A percentile compares a stretch with the other conserved stretches of the same genome.
These are phyloP conservation scores for Salvia sclarea DNA, from an alignment of 305 asterid genomes.

Conservation along the genomic window DNA sequence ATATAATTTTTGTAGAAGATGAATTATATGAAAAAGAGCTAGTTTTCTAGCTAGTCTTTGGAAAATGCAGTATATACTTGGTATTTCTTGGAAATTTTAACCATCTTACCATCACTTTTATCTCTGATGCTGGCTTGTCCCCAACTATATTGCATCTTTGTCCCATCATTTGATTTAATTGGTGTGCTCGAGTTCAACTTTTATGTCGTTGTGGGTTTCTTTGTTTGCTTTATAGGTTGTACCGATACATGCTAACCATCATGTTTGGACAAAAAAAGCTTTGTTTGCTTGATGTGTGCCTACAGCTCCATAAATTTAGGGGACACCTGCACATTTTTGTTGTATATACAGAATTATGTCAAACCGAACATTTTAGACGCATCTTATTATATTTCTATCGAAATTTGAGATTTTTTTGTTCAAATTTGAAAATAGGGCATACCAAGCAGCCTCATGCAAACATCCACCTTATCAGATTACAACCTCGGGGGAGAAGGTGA, in stretches of 20 bases:
- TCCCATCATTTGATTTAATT: slow-evolving; percentile 12
- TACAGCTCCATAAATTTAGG: not conserved
- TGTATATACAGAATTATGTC: no score
- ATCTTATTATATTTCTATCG: not conserved
- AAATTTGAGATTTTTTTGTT: not conserved
- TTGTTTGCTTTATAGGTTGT: slow-evolving; percentile 7
- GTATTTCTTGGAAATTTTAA: not conserved
- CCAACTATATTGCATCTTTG: slow-evolving; percentile 13
- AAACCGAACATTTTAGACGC: no score
- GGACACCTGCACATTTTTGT: no score
- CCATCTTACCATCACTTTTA: slow-evolving; percentile 6
- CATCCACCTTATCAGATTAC: slow-evolving; percentile 71
- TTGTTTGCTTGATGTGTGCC: slow-evolving; percentile 22
- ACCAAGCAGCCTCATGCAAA: slow-evolving; percentile 46
- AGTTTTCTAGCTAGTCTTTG: slow-evolving; percentile 31
- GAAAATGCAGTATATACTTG: slow-evolving; percentile 2
- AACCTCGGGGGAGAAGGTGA: slow-evolving; percentile 87
- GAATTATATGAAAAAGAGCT: not conserved
- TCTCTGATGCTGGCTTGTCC: not conserved
- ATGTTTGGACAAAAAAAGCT: not conserved
- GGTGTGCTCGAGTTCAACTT: not conserved
- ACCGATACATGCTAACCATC: not conserved
- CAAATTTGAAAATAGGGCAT: slow-evolving; percentile 40
- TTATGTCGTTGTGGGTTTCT: slow-evolving; percentile 14
- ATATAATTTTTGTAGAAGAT: slow-evolving; percentile 28